Evolutionary conservation across 2,329 filamentous ascomycete species (phyloP), one percentile per base, ranked within the genome.

Genomic region (Exophiala xenobiotica): DNA sequence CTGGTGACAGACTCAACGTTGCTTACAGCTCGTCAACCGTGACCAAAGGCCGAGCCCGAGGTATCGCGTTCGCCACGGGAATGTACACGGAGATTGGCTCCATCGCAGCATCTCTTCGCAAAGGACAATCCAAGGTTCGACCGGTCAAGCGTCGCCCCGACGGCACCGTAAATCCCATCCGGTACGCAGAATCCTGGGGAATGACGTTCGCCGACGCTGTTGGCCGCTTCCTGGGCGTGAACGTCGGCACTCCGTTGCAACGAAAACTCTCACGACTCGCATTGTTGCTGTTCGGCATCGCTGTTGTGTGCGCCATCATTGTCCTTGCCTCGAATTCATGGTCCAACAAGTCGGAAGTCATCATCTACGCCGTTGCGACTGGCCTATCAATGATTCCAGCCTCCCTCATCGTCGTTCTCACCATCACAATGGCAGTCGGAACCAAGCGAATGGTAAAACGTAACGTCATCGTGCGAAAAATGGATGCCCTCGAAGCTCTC

Each of bases 231-330:
- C 73, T 88, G 6, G 85, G 85, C 45, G 77, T 87, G 53, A 85
- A 80, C 48, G 78, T 85, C 9, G 85, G 86, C 40, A 88, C 85
- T 8, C 86, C 85, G 2, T 74, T 88, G 14, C 83, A 87, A 66
- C 78, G 79, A 60, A 87, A 85, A 63, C 73, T 88, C 12, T 85
- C 83, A 41, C 80, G 81, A 65, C 76, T 88, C 43, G 85, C 85
- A 18, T 74, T 87, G 14, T 66, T 85, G 2, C 76, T 88, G 1
- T 87, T 88, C 63, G 76, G 74, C 23, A 78, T 86, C 45, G 85
- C 85, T 2, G 78, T 88, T 9, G 62, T 88, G 20, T 85, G 84
- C 55, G 84, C 84, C 6, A 79, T 88, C 58, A 81, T 88, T 60
- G 84, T 87, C 31, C 76, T 87, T 39, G 84, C 74, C 5, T 80